Evolutionary conservation across 1,139 yeast species (phyloP), one percentile per base, ranked within the genome.

Genomic region (Sugiyamaella grinbergsii): DNA sequence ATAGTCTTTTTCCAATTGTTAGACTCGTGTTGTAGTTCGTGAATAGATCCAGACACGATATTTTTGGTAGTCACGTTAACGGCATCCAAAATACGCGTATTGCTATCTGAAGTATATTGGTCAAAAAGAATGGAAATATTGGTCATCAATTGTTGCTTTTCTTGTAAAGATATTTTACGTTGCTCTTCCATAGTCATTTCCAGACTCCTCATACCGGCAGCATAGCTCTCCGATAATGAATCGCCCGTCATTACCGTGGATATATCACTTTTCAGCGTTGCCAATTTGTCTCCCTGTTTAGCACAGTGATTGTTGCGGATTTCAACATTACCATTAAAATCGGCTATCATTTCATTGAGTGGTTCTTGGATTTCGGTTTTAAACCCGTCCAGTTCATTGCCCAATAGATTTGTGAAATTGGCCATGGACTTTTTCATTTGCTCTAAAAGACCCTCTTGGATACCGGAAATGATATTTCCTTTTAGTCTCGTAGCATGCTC

Each of bases 111-210:
- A n/a, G 51, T 41, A 19, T 40, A 47, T 16, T 46, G 40, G 13
- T 54, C 50, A 15, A 54, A 36, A 10, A 54, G 42, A 20, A 23
- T 37, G 20, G 53, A 38, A 11, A 54, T 49, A n/a, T 42, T 34
- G 8, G 47, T 32, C 28, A 50, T 26, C 10, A 54, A 34, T 16
- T 43, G 34, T n/a, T 46, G 43, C 18, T 42, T 46, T 11, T 53
- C 51, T 22, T 32, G 37, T 10, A 28, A 36, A 2, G 59, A 38
- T 18, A 39, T 31, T 22, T 38, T 29, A 18, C 41, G 29, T 31
- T 56, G 52, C 20, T 42, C 45, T 7, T 32, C 47, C 33, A 58
- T 23, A 39, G 49, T 29, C 15, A 38, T 43, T 15, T 49, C 42
- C 23, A 57, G 42, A 11, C 40, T 24, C 15, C 23, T 31, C 11